Percentiles rank a stretch among this genome's conserved stretches.
Evolutionary conservation across 352 stramenopile species (phyloP).

Genomic region (Aphanomyces stellatus): DNA sequence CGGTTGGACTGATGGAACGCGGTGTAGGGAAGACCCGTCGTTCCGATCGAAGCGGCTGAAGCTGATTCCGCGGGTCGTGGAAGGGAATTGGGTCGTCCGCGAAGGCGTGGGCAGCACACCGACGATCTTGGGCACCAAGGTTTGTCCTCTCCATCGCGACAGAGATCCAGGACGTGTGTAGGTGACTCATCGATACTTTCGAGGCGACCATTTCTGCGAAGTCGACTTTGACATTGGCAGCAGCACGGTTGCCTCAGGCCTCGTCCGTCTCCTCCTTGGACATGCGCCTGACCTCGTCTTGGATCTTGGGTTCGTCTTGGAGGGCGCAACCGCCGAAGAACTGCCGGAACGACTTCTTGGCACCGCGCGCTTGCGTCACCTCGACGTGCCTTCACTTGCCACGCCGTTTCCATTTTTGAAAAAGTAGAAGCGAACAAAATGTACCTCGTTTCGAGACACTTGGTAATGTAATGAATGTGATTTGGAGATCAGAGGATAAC

Average conservation of each 20-base stretch:
- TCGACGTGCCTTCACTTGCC: neutral
- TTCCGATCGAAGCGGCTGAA: conserved; percentile 83
- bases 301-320: conserved; percentile 76
- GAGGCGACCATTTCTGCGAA: conserved; percentile 57
- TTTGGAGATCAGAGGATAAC: too few species aligned
- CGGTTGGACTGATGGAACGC: neutral
- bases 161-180: neutral
- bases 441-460: too few species aligned
- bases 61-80: conserved; percentile 83
- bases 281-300: conserved; percentile 64
- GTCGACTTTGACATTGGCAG: conserved; percentile 74
- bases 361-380: conserved; percentile 43
- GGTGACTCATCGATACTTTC: conserved; percentile 49
- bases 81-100: conserved; percentile 84
- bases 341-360: conserved; percentile 67
- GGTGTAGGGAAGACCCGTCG: conserved; percentile 35
- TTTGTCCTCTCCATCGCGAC: conserved; percentile 24
- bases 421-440: too few species aligned
- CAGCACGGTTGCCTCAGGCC: conserved; percentile 53
- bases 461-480: too few species aligned
- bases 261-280: conserved; percentile 65
- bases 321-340: conserved; percentile 55
- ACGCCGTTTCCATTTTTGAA: conserved; percentile 5
- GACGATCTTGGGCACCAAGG: conserved; percentile 85
- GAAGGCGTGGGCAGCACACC: conserved; percentile 84